These are phyloP conservation scores for Phytopythium vexans DNA, from an alignment of 352 stramenopile species.

Conservation along the genomic window DNA sequence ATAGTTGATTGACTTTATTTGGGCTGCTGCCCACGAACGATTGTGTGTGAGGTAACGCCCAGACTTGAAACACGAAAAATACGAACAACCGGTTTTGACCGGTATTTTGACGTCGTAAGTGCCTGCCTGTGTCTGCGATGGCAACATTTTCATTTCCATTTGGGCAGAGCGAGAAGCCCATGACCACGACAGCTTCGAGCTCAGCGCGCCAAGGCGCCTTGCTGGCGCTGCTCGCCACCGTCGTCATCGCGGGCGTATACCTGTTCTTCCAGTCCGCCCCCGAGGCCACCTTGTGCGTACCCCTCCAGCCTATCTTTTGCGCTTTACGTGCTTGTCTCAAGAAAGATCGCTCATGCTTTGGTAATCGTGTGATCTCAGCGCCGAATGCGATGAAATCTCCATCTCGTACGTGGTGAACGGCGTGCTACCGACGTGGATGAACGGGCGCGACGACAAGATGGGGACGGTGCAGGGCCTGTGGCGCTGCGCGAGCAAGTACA, in stretches of 20 bases:
- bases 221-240: slow-evolving; percentile 40
- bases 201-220: slow-evolving; percentile 23
- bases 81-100: too few species aligned
- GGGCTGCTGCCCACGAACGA: too few species aligned
- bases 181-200: neutral
- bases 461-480: slow-evolving; percentile 76
- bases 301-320: slow-evolving; percentile 3
- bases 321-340: neutral
- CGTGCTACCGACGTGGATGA: slow-evolving; percentile 75
- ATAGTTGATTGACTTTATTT: too few species aligned
- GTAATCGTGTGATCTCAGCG: slow-evolving; percentile 15
- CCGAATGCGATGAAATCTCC: slow-evolving; percentile 68
- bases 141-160: too few species aligned
- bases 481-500: slow-evolving; percentile 76
- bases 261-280: slow-evolving; percentile 69
- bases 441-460: slow-evolving; percentile 84
- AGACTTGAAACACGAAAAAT: too few species aligned
- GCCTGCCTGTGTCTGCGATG: too few species aligned
- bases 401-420: slow-evolving; percentile 74
- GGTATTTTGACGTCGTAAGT: too few species aligned
- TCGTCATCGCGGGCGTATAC: slow-evolving; percentile 44
- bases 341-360: neutral
- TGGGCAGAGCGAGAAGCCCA: too few species aligned
- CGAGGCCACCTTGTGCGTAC: slow-evolving; percentile 58
- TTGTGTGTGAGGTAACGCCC: too few species aligned